Conservation (phyloP, 192 early-diverging fungal genomes). For the Podila minutissima region DNA sequence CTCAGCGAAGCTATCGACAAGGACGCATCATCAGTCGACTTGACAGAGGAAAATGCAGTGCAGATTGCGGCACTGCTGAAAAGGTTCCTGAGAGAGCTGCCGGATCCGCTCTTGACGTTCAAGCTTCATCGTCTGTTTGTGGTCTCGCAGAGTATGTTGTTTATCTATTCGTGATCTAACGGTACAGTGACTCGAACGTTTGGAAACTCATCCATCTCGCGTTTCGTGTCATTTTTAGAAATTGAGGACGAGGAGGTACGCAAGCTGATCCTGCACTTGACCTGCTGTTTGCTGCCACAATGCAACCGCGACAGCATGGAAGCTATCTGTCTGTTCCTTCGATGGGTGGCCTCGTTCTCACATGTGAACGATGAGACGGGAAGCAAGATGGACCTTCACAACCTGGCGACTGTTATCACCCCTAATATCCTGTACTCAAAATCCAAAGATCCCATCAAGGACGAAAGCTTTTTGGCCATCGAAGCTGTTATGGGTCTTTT, state of each 20-base stretch:
- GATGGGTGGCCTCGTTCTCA: slow-evolving; percentile 82
- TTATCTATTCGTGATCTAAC: too few relatives aligned
- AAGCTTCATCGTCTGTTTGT: slow-evolving; percentile 89
- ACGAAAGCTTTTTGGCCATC: slow-evolving; percentile 77
- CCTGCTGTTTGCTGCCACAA: slow-evolving; percentile 87
- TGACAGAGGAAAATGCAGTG: slow-evolving; percentile 80
- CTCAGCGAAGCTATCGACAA: slow-evolving; percentile 86
- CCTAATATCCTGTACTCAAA: slow-evolving; percentile 93
- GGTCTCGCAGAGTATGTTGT: slow-evolving; percentile 68
- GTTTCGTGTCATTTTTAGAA: slow-evolving; percentile 39
- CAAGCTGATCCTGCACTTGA: slow-evolving; percentile 80
- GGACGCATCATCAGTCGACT: slow-evolving; percentile 75
- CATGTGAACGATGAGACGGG: slow-evolving; percentile 74
- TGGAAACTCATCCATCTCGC: too few relatives aligned
- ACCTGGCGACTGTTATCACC: slow-evolving; percentile 93
- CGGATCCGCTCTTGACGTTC: slow-evolving; percentile 94
- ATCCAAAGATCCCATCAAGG: slow-evolving; percentile 81
- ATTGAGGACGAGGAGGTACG: slow-evolving; percentile 61
- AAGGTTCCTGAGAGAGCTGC: slow-evolving; percentile 95
- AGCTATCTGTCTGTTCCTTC: slow-evolving; percentile 88
- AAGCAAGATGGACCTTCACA: slow-evolving; percentile 93
- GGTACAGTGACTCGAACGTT: too few relatives aligned
- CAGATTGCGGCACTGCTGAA: slow-evolving; percentile 96
- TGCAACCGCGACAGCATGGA: slow-evolving; percentile 92
- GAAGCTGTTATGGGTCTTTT: slow-evolving; percentile 72